Evolutionary conservation across 2,329 filamentous ascomycete genomes (phyloP), one percentile per base, ranked within the genome.

Genomic region (Cladosporium sp.): DNA sequence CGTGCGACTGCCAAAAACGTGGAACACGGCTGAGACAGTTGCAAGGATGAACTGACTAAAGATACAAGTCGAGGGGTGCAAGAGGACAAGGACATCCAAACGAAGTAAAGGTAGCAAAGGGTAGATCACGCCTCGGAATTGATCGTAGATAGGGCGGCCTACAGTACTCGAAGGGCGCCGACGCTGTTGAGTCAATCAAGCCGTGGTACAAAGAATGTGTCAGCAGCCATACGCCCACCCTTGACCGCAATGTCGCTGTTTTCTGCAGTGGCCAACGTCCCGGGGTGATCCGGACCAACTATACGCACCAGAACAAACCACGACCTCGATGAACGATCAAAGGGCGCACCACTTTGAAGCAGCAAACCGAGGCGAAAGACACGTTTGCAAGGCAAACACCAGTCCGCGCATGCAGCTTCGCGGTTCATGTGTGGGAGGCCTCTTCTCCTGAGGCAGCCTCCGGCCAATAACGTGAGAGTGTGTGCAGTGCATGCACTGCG

Each of bases 341-440:
- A 49, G 23, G 60, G 34, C 23, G 48, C 34, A 56, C 48, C 30
- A 39, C 49, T 13, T 25, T 30, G 25, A 34, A 56, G 34, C 49
- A 63, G 48, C 49, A 63, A 63, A 53, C 60, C 60, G 60, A 56
- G 18, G 60, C 49, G 60, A 39, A 43, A 36, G 59, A 36, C 32
- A 34, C 32, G 49, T 25, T 63, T 46, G 18, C 59, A 62, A 63
- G 60, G 60, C 60, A 56, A 56, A 43, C 60, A 46, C 49, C 21
- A 30, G 34, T 16, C 60, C 14, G 30, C 58, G 23, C 58, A 46
- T 39, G 34, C 18, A 43, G 58, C 43, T 32, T 34, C 30, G 26
- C n/a, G 14, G 59, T 63, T 63, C 60, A 63, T 63, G 60, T 63
- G 60, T 49, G 21, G 60, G 60, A 34, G 60, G 60, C 60, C 60